Conservation (phyloP, 148 eudicot genomes). For the Polygonum aviculare region DNA sequence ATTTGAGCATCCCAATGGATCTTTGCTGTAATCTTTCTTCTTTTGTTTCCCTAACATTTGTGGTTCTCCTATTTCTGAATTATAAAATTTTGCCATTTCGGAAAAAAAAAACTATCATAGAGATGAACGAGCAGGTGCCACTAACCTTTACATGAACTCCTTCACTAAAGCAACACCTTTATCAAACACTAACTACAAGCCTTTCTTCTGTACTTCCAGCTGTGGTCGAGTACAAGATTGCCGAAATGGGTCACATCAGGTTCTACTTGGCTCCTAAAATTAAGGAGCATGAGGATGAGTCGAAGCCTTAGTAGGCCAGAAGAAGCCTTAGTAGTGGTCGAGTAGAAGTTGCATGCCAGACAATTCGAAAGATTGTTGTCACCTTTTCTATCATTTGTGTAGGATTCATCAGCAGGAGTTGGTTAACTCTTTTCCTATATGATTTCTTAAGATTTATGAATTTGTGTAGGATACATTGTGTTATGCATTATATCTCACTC, state of each 20-base stretch:
- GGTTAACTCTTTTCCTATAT: not conserved
- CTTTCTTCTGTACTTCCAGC: constrained; percentile 85
- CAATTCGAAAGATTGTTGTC: not conserved
- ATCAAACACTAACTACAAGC: constrained; percentile 63
- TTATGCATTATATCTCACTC: too few relatives aligned
- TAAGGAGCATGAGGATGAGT: constrained; percentile 76
- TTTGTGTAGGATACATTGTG: too few relatives aligned
- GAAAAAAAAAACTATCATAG: constrained; percentile 36
- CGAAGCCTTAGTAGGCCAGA: constrained; percentile 17
- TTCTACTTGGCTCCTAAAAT: constrained; percentile 91
- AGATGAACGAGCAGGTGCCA: constrained; percentile 84
- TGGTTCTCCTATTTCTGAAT: too few relatives aligned
- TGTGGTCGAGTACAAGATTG: constrained; percentile 89
- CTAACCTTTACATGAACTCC: constrained; percentile 84
- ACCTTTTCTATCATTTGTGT: not conserved
- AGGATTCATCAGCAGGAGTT: not conserved
- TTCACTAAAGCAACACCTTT: constrained; percentile 87
- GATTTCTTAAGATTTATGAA: not conserved
- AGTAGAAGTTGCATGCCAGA: not conserved
- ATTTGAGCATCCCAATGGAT: too few relatives aligned
- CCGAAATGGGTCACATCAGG: constrained; percentile 88
- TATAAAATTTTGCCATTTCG: too few relatives aligned
- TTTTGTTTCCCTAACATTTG: too few relatives aligned
- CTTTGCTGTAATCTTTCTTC: too few relatives aligned
- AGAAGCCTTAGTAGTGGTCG: not conserved